Evolutionary conservation across 2,329 filamentous ascomycete species (phyloP).

Genomic region (Coniochaeta prunicola): DNA sequence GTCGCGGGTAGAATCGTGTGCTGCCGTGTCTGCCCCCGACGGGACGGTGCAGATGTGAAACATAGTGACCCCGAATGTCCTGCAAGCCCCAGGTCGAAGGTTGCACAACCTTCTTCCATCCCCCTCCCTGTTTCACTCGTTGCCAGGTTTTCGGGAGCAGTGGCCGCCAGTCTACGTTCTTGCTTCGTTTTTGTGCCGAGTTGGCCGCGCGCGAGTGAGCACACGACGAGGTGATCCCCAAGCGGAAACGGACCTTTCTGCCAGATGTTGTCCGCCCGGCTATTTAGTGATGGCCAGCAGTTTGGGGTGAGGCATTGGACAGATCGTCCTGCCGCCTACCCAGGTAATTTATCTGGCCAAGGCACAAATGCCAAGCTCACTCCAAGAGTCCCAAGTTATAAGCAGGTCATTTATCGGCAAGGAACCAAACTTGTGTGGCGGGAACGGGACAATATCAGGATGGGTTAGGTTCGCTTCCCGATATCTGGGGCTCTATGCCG

Average conservation of each 20-base stretch:
- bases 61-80: not conserved
- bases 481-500: not conserved
- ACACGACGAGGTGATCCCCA: not conserved
- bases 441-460: not conserved
- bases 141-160: not conserved
- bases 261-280: not conserved
- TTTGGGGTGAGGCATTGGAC: not conserved
- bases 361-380: not conserved
- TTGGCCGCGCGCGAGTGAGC: not conserved
- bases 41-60: constrained; percentile 2
- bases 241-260: not conserved
- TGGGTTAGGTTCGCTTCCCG: not conserved
- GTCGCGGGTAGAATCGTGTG: not conserved
- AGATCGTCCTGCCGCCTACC: not conserved
- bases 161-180: not conserved
- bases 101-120: not conserved
- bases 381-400: not conserved
- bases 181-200: not conserved
- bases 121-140: not conserved
- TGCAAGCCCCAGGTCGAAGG: not conserved
- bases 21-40: not conserved
- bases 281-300: not conserved
- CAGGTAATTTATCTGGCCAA: not conserved
- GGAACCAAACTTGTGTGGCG: not conserved
- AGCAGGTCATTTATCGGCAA: not conserved